Percentiles rank a stretch among this genome's conserved stretches.
These are phyloP conservation scores for Bidens hawaiensis DNA, from an alignment of 140 eudicot genomes.

Conservation along the genomic window DNA sequence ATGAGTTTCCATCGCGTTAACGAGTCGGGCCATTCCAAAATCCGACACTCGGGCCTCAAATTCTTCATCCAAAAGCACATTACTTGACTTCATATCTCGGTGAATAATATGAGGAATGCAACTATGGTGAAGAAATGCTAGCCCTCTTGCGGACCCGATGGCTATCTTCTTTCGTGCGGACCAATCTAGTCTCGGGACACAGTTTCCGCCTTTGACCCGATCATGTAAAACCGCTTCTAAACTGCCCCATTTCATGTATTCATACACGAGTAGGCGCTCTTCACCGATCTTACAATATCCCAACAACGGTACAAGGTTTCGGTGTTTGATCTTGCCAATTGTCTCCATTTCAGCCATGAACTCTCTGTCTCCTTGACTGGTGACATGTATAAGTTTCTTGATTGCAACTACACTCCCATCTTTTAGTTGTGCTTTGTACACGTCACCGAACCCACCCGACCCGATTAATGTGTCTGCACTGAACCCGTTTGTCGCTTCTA, in stretches of 20 bases:
- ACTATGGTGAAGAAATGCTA: slow-evolving; percentile 90
- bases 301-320: slow-evolving; percentile 71
- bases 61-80: slow-evolving; percentile 76
- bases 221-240: slow-evolving; percentile 80
- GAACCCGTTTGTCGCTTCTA: slow-evolving; percentile 88
- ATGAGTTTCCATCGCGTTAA: slow-evolving; percentile 77
- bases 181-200: slow-evolving; percentile 59
- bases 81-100: slow-evolving; percentile 86
- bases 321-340: slow-evolving; percentile 77
- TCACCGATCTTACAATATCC: slow-evolving; percentile 90
- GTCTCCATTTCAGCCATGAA: slow-evolving; percentile 98
- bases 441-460: slow-evolving; percentile 89
- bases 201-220: slow-evolving; percentile 38
- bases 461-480: slow-evolving; percentile 74
- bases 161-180: slow-evolving; percentile 68
- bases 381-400: slow-evolving; percentile 76
- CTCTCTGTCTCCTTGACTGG: slow-evolving; percentile 87
- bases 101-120: slow-evolving; percentile 92
- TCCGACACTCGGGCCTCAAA: slow-evolving; percentile 86
- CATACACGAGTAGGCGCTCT: slow-evolving; percentile 78
- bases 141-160: slow-evolving; percentile 82
- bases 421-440: slow-evolving; percentile 69
- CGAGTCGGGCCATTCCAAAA: slow-evolving; percentile 91
- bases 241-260: slow-evolving; percentile 97
- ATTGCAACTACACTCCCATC: slow-evolving; percentile 83